Conservation (phyloP, 257 asterid genomes). For the Solanum sparsipilum region DNA sequence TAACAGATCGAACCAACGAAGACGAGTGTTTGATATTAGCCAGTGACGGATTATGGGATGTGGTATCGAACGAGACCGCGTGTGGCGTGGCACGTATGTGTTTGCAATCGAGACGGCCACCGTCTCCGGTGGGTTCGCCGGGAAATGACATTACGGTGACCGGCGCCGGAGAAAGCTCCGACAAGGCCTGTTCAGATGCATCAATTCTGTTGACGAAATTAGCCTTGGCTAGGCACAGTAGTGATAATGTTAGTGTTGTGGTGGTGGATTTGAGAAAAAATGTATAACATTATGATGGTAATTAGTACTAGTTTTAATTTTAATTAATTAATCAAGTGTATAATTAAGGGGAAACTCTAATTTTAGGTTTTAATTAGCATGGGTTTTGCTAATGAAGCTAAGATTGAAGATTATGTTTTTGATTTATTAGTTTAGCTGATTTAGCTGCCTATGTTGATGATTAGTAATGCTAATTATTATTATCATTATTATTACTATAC, state of each 20-base stretch:
- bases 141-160: background rate
- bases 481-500: background rate
- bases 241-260: constrained; percentile 29
- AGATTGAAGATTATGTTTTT: background rate
- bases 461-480: background rate
- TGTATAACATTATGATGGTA: background rate
- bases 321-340: background rate
- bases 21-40: constrained; percentile 45
- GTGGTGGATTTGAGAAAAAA: constrained; percentile 30
- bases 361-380: background rate
- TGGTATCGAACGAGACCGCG: constrained; percentile 25
- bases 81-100: constrained; percentile 29
- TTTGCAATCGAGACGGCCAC: constrained; percentile 10
- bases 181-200: constrained; percentile 19
- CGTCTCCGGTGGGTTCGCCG: constrained; percentile 1
- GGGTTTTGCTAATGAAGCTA: background rate
- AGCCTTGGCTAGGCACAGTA: constrained; percentile 31
- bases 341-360: background rate
- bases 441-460: background rate
- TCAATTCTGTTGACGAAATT: constrained; percentile 36
- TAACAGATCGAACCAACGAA: constrained; percentile 17
- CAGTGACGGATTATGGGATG: constrained; percentile 52
- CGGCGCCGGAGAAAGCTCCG: constrained; percentile 5
- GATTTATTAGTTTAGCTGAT: background rate
- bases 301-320: background rate